phyloP scores from a whole-genome alignment of 1,284 basidiomycete genomes.

The Coriolopsis trogii region DNA sequence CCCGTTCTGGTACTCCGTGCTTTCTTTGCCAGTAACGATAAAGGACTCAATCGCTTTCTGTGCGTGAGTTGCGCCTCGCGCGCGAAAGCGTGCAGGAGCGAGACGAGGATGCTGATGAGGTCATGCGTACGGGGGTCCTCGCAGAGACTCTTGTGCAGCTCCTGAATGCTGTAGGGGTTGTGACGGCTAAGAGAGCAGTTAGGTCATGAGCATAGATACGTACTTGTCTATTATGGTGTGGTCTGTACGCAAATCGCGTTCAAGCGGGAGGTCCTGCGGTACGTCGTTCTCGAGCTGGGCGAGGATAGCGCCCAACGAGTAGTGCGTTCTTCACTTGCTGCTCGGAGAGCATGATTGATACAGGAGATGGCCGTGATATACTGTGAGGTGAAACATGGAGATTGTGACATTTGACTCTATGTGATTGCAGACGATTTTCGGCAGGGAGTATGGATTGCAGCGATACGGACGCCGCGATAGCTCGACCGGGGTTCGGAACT shows the following conservation, averaged over 20 bases:
- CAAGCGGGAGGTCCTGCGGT: constrained; percentile 40
- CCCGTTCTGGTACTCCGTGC: constrained; percentile 43
- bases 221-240: constrained; percentile 41
- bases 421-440: constrained; percentile 5
- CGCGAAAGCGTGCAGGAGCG: constrained; percentile 44
- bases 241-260: constrained; percentile 37
- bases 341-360: constrained; percentile 26
- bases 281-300: constrained; percentile 40
- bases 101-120: constrained; percentile 40
- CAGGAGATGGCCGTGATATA: neutral
- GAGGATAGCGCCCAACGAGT: constrained; percentile 40
- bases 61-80: constrained; percentile 42
- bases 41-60: constrained; percentile 38
- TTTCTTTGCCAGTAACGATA: constrained; percentile 41
- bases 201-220: neutral
- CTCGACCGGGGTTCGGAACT: no score
- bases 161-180: constrained; percentile 29
- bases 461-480: constrained; percentile 12
- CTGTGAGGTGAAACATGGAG: neutral
- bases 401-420: neutral
- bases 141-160: constrained; percentile 36
- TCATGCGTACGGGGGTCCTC: constrained; percentile 40
- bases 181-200: neutral
- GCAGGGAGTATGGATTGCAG: neutral
- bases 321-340: constrained; percentile 40